These are phyloP conservation scores for Sporothrix dimorphospora DNA, from an alignment of 2,329 filamentous ascomycete genomes.

Conservation along the genomic window DNA sequence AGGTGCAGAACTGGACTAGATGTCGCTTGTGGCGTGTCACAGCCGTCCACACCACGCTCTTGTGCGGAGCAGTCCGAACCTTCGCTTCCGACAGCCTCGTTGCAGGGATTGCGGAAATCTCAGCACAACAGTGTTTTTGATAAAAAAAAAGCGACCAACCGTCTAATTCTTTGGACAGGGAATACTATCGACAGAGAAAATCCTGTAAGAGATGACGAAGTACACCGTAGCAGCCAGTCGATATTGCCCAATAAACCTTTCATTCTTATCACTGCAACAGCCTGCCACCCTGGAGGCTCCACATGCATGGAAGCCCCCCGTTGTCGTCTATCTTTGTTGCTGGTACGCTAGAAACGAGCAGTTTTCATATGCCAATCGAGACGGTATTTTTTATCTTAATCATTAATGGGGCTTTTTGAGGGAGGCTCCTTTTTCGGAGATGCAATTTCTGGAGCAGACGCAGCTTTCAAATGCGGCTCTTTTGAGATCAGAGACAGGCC, in stretches of 20 bases:
- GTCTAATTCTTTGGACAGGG: too few relatives aligned
- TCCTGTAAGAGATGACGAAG: neutral
- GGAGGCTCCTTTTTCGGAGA: neutral
- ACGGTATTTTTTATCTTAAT: neutral
- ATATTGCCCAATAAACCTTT: neutral
- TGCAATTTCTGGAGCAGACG: neutral
- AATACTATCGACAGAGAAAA: neutral
- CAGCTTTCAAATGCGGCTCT: neutral
- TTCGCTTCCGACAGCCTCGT: neutral
- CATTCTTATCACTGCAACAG: neutral
- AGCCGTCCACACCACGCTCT: neutral
- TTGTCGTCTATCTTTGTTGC: neutral
- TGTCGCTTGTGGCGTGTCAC: conserved; percentile 7
- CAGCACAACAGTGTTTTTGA: neutral
- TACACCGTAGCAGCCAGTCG: neutral
- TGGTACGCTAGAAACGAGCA: neutral
- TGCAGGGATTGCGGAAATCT: neutral
- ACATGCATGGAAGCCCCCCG: too few relatives aligned
- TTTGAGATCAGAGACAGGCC: neutral
- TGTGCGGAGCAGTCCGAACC: neutral
- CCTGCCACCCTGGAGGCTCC: neutral
- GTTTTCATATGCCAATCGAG: neutral
- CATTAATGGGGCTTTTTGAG: neutral
- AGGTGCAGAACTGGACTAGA: neutral
- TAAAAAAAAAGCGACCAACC: too few relatives aligned